Conservation (phyloP, 75 land plant genomes). For the Pseudotsuga menziesii region DNA sequence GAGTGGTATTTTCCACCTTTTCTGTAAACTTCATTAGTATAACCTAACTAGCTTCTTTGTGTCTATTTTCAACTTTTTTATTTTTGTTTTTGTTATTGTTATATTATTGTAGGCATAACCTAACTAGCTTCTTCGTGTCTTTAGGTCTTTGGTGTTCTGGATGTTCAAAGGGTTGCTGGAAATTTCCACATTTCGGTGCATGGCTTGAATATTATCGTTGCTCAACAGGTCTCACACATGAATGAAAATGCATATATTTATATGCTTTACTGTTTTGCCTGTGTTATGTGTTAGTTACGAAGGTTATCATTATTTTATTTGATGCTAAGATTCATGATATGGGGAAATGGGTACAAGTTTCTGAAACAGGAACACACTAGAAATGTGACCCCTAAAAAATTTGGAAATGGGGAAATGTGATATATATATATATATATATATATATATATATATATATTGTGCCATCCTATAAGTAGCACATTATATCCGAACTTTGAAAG, state of each 20-base stretch:
- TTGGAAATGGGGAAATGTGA: no score
- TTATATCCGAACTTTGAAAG: no score
- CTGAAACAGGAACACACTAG: no score
- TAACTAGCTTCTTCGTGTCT: constrained; percentile 5
- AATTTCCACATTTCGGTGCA: constrained; percentile 98
- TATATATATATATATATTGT: no score
- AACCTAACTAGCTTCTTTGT: no score
- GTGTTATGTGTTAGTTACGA: background rate
- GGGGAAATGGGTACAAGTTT: no score
- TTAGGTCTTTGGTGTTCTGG: constrained; percentile 91
- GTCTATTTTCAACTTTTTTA: background rate
- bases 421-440: no score
- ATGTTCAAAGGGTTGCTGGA: constrained; percentile 98
- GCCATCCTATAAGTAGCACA: no score
- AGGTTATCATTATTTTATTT: background rate
- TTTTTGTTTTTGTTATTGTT: constrained; percentile 9
- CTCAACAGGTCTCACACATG: constrained; percentile 62
- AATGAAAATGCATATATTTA: background rate
- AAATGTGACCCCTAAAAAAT: no score
- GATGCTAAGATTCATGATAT: background rate
- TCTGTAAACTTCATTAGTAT: background rate
- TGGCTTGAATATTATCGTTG: constrained; percentile 85
- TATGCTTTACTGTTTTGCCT: no score
- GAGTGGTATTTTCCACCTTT: background rate
- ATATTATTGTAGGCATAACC: background rate